A percentile compares a stretch with the other conserved stretches of the same genome.
Evolutionary conservation across 352 stramenopile species (phyloP).

Genomic region (Globisporangium emineosum): DNA sequence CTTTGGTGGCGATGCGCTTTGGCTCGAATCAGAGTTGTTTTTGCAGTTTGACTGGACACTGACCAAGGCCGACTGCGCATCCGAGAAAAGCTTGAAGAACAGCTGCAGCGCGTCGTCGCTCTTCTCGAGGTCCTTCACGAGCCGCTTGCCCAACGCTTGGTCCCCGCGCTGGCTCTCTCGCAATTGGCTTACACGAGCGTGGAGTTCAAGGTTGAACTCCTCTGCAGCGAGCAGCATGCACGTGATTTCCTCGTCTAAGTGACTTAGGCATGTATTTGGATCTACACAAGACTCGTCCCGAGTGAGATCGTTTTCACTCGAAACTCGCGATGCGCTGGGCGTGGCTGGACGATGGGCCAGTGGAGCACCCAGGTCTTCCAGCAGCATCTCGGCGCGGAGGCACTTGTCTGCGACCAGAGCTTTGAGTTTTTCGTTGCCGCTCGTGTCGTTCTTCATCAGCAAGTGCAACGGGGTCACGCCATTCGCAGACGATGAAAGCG

Average conservation of each 20-base stretch:
- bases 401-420: constrained; percentile 37
- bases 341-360: constrained; percentile 6
- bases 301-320: neutral
- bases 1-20: neutral
- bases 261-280: neutral
- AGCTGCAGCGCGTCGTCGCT: constrained; percentile 38
- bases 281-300: neutral
- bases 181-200: constrained; percentile 34
- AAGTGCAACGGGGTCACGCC: constrained; percentile 52
- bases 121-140: constrained; percentile 43
- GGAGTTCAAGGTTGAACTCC: constrained; percentile 46
- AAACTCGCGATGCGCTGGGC: neutral
- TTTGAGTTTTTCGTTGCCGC: constrained; percentile 45
- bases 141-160: constrained; percentile 22
- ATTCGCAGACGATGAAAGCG: constrained; percentile 26
- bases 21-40: neutral
- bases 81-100: constrained; percentile 37
- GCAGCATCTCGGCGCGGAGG: constrained; percentile 38
- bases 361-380: constrained; percentile 27
- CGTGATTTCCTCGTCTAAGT: constrained; percentile 12
- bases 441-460: constrained; percentile 45
- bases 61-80: neutral
- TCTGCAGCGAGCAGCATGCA: constrained; percentile 59
- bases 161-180: constrained; percentile 12
- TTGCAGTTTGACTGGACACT: neutral